Evolutionary conservation across 1,284 basidiomycete genomes (phyloP), one percentile per base, ranked within the genome.

Genomic region (Xerocomus minutiporus): DNA sequence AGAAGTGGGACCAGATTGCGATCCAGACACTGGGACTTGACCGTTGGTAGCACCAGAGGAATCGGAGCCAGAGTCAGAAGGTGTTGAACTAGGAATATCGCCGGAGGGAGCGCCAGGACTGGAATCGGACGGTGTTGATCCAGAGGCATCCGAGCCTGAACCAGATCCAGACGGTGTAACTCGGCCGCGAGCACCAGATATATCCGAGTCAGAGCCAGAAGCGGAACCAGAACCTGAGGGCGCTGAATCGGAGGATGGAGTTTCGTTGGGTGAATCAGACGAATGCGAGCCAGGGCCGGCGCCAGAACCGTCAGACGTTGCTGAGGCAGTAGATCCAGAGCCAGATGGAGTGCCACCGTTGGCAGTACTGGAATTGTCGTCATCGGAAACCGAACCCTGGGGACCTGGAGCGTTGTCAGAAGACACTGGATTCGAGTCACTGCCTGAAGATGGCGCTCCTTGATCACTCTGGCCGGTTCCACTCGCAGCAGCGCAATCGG

Each of bases 401-500:
- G 8, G 31, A 13, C 11, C 31, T 32, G 9, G 31, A 12, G 7
- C 15, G 15, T 35, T 5, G 35, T n/a, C n/a, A n/a, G 35, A 36
- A 15, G 35, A 17, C 15, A 36, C 35, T 36, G 35, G 11, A 32
- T 32, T 32, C 11, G 11, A 32, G 11, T 32, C 31, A 32, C 31
- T 32, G 11, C 31, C 15, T 36, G 2, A 20, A 40, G 39, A 12
- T 40, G 20, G 12, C 17, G 8, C 9, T 23, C 4, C 13, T 15
- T 36, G 9, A 40, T 20, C 38, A 17, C 7, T 13, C 35, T 36
- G 20, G 20, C 20, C 20, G 20, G 20, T 20, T 20, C 20, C 35
- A n/a, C 12, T 41, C 17, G 34, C 45, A 5, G 57, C 39, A 15
- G 63, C 23, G 41, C 63, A 65, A 13, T n/a, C 58, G 5, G 65